Evolutionary conservation across 306 rosid species (phyloP), one percentile per base, ranked within the genome.

Genomic region (Rosa chinensis): DNA sequence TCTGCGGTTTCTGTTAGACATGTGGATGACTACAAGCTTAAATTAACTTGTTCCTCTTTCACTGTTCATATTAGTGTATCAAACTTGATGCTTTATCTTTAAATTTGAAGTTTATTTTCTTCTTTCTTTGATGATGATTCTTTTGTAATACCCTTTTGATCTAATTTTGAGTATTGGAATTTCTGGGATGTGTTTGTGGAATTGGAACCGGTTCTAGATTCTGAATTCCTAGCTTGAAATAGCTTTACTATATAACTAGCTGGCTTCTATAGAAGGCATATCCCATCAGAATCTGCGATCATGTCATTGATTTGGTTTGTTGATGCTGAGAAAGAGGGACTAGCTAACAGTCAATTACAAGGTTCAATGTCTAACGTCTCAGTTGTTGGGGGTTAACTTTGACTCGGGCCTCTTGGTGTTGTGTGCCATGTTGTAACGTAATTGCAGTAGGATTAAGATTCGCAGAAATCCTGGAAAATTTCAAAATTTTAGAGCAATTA

Each of bases 1-100:
- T 89, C 87, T 83, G 93, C 56, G 64, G 75, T 76, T 70, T 85
- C 8, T 88, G 89, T 79, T 90, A 56, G 48, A 55, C 42, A 10
- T n/a, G 64, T 63, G 21, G 53, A 10, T 11, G 43, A 11, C 6
- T 63, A 2, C 43, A 28, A 32, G 69, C 43, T 37, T 25, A 10
- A 9, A 10, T 28, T 62, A 16, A 47, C 66, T 3, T 56, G 28
- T 40, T 74, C 48, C 25, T 17, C 9, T 66, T 66, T 3, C 14
- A 17, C 18, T 8, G 28, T 64, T 35, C 67, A 18, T 66, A 23
- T 3, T 18, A 4, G 25, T 70, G 55, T 70, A 21, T 43, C 48
- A 17, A 40, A 21, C 37, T 45, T 45, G 10, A 12, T 50, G 63
- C 53, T 49, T 3, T 16, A 16, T 72, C 61, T 25, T 32, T 50